These are phyloP conservation scores for Orbilia javanica DNA, from an alignment of 2,329 filamentous ascomycete genomes.

Conservation along the genomic window DNA sequence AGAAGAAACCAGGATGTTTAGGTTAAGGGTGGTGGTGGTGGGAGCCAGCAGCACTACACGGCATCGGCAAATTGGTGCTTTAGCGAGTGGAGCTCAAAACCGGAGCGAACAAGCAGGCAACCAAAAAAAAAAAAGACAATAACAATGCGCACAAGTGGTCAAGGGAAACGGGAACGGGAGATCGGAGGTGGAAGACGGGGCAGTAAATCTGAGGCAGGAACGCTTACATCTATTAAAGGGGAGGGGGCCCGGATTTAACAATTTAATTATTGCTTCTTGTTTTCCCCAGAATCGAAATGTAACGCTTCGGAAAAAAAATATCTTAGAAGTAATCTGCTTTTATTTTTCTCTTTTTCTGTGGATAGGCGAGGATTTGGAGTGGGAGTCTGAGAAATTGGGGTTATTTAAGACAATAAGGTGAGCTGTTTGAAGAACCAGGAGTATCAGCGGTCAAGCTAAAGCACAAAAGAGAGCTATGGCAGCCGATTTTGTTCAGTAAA, in stretches of 20 bases:
- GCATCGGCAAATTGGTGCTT: constrained; percentile 50
- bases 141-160: constrained; percentile 32
- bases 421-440: constrained; percentile 22
- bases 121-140: constrained; percentile 24
- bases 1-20: constrained; percentile 37
- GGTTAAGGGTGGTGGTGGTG: constrained; percentile 35
- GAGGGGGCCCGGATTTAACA: constrained; percentile 24
- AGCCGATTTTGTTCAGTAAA: constrained; percentile 34
- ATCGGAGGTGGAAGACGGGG: constrained; percentile 48
- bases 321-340: constrained; percentile 8
- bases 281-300: background rate
- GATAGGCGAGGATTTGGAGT: constrained; percentile 20
- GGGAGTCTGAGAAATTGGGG: constrained; percentile 33
- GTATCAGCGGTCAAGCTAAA: constrained; percentile 31
- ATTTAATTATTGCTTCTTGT: constrained; percentile 11
- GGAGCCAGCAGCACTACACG: constrained; percentile 31
- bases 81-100: constrained; percentile 55
- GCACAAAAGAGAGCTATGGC: constrained; percentile 27
- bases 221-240: constrained; percentile 30
- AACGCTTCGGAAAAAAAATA: background rate
- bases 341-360: constrained; percentile 6
- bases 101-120: constrained; percentile 20
- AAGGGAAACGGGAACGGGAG: constrained; percentile 39
- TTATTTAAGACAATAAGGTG: constrained; percentile 27
- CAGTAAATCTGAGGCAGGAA: constrained; percentile 30